These are phyloP conservation scores for Chlorella sp. DNA, from an alignment of 139 green algal species.

Conservation along the genomic window DNA sequence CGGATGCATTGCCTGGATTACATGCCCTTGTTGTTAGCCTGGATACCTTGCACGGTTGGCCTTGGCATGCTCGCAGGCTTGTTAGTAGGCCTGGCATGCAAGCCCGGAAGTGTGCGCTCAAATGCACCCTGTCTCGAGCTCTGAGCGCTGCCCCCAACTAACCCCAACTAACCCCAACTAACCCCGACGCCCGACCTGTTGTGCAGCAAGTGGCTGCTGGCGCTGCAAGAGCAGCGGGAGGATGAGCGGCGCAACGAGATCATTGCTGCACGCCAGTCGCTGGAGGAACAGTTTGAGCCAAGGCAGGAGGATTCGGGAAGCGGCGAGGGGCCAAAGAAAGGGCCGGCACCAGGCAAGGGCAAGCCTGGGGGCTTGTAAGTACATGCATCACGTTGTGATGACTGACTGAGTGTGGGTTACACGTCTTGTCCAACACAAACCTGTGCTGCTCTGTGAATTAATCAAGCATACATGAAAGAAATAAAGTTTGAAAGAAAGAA, in stretches of 20 bases:
- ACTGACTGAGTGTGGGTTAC: too few species aligned
- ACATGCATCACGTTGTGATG: too few species aligned
- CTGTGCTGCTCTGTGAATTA: too few species aligned
- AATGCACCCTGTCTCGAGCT: background rate
- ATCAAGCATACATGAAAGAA: too few species aligned
- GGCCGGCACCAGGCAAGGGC: too few species aligned
- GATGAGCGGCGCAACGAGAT: conserved; percentile 19
- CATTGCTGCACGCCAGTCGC: background rate
- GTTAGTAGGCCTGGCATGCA: background rate
- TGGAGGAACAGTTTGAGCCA: conserved; percentile 24
- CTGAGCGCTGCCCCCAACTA: background rate
- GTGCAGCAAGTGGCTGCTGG: conserved; percentile 23
- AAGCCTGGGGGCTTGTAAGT: too few species aligned
- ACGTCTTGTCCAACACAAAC: too few species aligned
- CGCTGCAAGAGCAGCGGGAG: background rate
- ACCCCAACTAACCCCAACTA: too few species aligned
- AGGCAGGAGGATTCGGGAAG: background rate
- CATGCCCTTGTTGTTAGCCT: background rate
- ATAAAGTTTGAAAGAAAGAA: too few species aligned
- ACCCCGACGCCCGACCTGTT: background rate
- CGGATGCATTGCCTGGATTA: background rate
- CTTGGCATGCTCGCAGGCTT: background rate
- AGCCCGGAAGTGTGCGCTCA: background rate
- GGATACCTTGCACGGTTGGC: background rate
- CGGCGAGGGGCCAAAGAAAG: too few species aligned